Evolutionary conservation across 169 alveolate genomes (phyloP), one percentile per base, ranked within the genome.

Genomic region (Plasmodium malariae): DNA sequence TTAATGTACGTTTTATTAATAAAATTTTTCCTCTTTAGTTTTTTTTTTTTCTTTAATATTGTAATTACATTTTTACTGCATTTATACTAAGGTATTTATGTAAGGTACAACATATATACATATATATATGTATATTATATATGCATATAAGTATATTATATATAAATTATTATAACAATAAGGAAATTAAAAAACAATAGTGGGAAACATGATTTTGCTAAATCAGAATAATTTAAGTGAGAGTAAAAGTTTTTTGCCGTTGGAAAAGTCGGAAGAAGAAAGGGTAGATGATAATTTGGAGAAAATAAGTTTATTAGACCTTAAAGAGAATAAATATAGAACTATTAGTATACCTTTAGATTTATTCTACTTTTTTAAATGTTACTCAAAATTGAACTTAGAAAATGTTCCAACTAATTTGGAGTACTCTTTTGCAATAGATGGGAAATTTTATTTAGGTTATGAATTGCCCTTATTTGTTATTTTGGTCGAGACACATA

Each of bases 391-490:
- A 30, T 7, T 62, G 5, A 62, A 78, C 43, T 63, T 55, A 5
- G 63, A 78, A 62, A 62, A 78, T 62, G 74, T 43, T 24, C 24
- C 45, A 32, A 32, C 14, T 32, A 45, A 63, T 43, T 62, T 43
- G n/a, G 48, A 30, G n/a, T 78, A 78, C 36, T 78, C 76, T 30
- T 63, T 78, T 43, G 67, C 45, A 11, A 48, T 78, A 2, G 89
- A 78, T 63, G 78, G 89, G 28, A 57, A 78, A 28, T 45, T 55
- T 37, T 78, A 62, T 54, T 54, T 62, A 43, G 89, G 78, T 34
- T 78, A 78, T 63, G 78, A 78, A 24, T 36, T 78, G 14, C 55
- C 78, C 12, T 24, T 3, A 21, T 34, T 78, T 68, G 71, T 78
- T 43, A 30, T 78, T 62, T 78, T 78, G 54, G 76, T 78, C 19